These are phyloP conservation scores for Hirsutella rhossiliensis DNA, from an alignment of 2,329 filamentous ascomycete species.

Conservation along the genomic window DNA sequence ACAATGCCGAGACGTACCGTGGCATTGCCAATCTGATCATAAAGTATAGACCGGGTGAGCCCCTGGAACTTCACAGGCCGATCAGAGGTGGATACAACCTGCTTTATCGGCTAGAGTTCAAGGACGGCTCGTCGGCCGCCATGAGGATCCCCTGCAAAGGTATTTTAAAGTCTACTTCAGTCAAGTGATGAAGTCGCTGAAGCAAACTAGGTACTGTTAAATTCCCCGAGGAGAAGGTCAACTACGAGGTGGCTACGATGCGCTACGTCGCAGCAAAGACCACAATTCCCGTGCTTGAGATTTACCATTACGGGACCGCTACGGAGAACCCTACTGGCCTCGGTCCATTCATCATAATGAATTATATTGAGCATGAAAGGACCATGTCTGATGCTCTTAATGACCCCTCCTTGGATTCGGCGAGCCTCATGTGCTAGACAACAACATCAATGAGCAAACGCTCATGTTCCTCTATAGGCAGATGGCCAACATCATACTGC, in stretches of 20 bases:
- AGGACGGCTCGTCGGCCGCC: conserved; percentile 16
- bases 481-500: conserved; percentile 27
- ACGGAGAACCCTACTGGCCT: conserved; percentile 19
- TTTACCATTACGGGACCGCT: conserved; percentile 17
- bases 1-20: conserved; percentile 7
- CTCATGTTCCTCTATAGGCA: conserved; percentile 24
- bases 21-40: conserved; percentile 11
- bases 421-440: conserved; percentile 19
- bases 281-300: conserved; percentile 19
- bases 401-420: conserved; percentile 11
- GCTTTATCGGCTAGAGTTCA: conserved; percentile 17
- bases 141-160: conserved; percentile 17
- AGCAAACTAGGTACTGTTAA: conserved; percentile 6
- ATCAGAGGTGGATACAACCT: conserved; percentile 18
- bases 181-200: neutral
- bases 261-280: conserved; percentile 18
- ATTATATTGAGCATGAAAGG: conserved; percentile 18
- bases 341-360: conserved; percentile 25
- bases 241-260: conserved; percentile 22
- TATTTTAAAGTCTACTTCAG: neutral
- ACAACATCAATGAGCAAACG: conserved; percentile 17
- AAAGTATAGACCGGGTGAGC: conserved; percentile 12
- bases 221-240: conserved; percentile 23
- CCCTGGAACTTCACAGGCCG: conserved; percentile 10
- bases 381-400: conserved; percentile 19